Conservation (phyloP, 768 basidiomycete species). For the Guyanaporus albipodus region DNA sequence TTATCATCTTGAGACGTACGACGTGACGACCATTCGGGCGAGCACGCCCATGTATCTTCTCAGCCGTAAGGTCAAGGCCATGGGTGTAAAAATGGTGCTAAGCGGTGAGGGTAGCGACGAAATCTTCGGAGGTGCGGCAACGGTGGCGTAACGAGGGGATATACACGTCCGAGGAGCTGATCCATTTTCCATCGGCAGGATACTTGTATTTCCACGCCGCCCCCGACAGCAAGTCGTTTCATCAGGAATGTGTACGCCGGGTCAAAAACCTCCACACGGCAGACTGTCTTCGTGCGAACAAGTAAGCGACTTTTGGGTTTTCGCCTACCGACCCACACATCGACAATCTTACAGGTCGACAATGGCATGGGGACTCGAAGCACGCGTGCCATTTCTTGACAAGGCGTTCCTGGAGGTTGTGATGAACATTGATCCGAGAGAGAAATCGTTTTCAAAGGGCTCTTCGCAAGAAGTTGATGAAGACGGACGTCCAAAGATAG, state of each 20-base stretch:
- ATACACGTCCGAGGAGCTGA: slow-evolving; percentile 3
- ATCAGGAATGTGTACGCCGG: slow-evolving; percentile 90
- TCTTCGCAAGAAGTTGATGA: slow-evolving; percentile 64
- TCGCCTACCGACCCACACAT: background rate
- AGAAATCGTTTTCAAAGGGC: slow-evolving; percentile 91
- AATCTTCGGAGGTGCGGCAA: slow-evolving; percentile 78
- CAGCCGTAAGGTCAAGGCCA: slow-evolving; percentile 97
- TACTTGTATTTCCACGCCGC: slow-evolving; percentile 99
- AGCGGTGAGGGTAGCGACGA: slow-evolving; percentile 98
- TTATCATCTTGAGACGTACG: slow-evolving; percentile 97
- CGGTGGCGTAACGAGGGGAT: background rate
- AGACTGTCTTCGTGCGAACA: slow-evolving; percentile 97
- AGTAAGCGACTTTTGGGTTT: slow-evolving; percentile 45
- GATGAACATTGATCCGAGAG: slow-evolving; percentile 83
- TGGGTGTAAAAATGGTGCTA: slow-evolving; percentile 99
- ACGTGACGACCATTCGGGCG: slow-evolving; percentile 97
- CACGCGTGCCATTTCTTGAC: slow-evolving; percentile 98
- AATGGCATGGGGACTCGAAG: slow-evolving; percentile 99
- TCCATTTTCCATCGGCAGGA: slow-evolving; percentile 42
- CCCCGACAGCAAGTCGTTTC: slow-evolving; percentile 82
- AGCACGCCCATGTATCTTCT: slow-evolving; percentile 99
- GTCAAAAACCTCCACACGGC: slow-evolving; percentile 98
- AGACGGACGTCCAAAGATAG: slow-evolving; percentile 90
- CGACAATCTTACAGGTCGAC: slow-evolving; percentile 62
- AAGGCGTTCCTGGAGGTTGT: slow-evolving; percentile 91